phyloP scores from a whole-genome alignment of 192 early-diverging fungal genomes.

The Phlyctochytrium arcticum region DNA sequence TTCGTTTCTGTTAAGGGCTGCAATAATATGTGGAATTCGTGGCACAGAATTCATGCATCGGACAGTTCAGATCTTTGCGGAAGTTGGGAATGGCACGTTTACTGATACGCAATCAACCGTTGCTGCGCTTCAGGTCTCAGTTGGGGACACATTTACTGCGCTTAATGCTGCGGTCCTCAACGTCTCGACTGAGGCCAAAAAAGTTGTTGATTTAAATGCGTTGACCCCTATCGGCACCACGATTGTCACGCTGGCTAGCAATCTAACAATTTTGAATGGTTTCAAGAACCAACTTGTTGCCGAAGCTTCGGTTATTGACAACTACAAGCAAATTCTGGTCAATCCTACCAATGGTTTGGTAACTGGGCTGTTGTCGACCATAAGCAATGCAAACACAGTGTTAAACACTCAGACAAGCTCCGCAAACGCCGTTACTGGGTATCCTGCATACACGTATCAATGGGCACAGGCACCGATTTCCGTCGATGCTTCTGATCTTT shows the following conservation, averaged over 20 bases:
- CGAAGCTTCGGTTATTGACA: neutral
- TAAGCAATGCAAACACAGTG: neutral
- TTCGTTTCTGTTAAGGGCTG: neutral
- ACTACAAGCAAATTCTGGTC: neutral
- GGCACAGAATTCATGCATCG: slow-evolving; percentile 1
- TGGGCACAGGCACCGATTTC: neutral
- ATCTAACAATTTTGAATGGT: neutral
- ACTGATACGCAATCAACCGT: neutral
- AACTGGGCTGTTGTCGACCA: neutral
- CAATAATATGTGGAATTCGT: slow-evolving; percentile 3
- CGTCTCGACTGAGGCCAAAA: neutral
- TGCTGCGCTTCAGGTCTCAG: neutral
- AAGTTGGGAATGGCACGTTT: slow-evolving; percentile 5
- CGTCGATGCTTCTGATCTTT: neutral
- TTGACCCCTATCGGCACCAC: neutral
- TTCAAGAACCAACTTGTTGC: neutral
- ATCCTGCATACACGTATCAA: neutral
- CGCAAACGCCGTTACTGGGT: neutral
- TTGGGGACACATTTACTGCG: neutral
- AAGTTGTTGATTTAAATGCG: neutral
- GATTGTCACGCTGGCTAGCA: neutral
- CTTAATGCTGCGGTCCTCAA: neutral
- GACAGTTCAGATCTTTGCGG: neutral
- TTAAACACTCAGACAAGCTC: neutral
- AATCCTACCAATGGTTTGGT: neutral